phyloP scores from a whole-genome alignment of 352 stramenopile genomes.

The Ophiocytium majus region DNA sequence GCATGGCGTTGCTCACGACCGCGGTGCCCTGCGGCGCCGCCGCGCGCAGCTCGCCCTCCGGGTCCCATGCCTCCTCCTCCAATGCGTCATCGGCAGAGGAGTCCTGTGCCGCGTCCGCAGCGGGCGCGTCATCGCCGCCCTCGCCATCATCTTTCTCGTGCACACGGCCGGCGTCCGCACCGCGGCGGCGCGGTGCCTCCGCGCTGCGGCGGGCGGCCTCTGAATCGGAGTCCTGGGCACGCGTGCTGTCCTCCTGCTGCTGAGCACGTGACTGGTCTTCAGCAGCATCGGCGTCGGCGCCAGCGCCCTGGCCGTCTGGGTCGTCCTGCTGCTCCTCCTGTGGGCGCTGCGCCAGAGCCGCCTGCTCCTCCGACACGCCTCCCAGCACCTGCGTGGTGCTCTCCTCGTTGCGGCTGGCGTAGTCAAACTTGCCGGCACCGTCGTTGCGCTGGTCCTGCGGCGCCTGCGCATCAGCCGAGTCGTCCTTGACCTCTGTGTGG shows the following conservation, averaged over 20 bases:
- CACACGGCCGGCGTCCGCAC: slow-evolving; percentile 60
- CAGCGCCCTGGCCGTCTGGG: neutral
- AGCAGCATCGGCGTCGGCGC: neutral
- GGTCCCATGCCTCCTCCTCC: slow-evolving; percentile 34
- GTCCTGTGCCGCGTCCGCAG: slow-evolving; percentile 55
- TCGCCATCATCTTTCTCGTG: slow-evolving; percentile 50
- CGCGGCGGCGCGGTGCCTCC: too few species aligned
- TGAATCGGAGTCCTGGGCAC: neutral
- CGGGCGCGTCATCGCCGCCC: slow-evolving; percentile 49
- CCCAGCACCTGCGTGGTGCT: slow-evolving; percentile 55
- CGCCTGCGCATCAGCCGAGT: neutral
- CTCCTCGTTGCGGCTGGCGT: slow-evolving; percentile 38
- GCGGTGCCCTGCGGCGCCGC: slow-evolving; percentile 5
- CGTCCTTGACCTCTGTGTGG: slow-evolving; percentile 47
- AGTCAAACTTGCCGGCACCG: slow-evolving; percentile 55
- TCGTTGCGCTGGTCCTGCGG: neutral
- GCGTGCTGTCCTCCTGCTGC: neutral
- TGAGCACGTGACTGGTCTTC: neutral
- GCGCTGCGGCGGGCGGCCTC: slow-evolving; percentile 27
- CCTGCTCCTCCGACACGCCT: slow-evolving; percentile 58
- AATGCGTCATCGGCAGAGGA: slow-evolving; percentile 55
- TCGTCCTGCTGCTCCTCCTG: slow-evolving; percentile 1
- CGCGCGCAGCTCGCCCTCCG: slow-evolving; percentile 37
- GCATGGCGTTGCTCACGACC: neutral
- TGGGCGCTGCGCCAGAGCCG: slow-evolving; percentile 50